phyloP scores from a whole-genome alignment of 331 rosid genomes.

The Stylosanthes scabra region DNA sequence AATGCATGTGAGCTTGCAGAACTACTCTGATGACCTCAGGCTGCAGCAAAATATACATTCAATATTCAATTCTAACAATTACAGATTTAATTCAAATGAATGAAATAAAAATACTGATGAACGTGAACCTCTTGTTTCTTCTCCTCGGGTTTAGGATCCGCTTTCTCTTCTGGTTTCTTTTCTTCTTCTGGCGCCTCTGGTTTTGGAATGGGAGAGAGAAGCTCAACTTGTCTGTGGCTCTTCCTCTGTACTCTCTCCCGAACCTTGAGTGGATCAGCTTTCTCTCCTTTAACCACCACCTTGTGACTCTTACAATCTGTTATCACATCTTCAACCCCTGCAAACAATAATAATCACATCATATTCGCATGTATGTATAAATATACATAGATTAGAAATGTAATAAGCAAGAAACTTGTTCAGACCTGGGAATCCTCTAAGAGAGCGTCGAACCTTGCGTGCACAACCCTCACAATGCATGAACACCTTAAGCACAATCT shows the following conservation, averaged over 20 bases:
- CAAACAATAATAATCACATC: background rate
- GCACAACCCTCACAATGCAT: constrained; percentile 99
- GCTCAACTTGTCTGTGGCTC: constrained; percentile 83
- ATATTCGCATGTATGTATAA: background rate
- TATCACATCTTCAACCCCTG: constrained; percentile 78
- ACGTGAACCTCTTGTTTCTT: constrained; percentile 74
- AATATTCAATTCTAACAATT: background rate
- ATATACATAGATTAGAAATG: background rate
- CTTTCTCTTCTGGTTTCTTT: constrained; percentile 59
- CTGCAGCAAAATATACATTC: constrained; percentile 30
- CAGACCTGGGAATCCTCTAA: constrained; percentile 77
- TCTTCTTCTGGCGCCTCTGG: constrained; percentile 69
- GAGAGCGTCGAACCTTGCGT: constrained; percentile 77
- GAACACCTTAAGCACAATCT: constrained; percentile 73
- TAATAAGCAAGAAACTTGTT: background rate
- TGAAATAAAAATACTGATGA: too few relatives aligned
- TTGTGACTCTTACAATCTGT: constrained; percentile 80
- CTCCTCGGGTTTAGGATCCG: constrained; percentile 69
- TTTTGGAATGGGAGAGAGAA: constrained; percentile 92
- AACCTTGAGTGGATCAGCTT: constrained; percentile 92
- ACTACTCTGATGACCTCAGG: constrained; percentile 51
- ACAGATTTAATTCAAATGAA: background rate
- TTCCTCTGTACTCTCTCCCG: constrained; percentile 86
- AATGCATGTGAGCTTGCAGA: constrained; percentile 79
- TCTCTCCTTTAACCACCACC: constrained; percentile 93